phyloP scores from a whole-genome alignment of 75 land plant genomes.

The Pinus albicaulis region DNA sequence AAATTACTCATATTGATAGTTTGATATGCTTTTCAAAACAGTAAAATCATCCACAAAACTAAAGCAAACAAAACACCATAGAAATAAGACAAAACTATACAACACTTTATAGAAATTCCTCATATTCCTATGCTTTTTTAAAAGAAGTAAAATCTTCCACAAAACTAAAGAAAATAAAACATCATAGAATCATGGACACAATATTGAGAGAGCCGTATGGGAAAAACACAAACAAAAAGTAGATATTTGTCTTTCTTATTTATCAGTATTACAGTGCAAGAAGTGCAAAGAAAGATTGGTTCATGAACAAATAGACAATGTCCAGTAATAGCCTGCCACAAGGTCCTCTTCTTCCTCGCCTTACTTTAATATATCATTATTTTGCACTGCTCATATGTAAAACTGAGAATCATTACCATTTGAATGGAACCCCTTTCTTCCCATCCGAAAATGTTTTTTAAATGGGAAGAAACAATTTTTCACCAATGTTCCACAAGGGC shows the following conservation, averaged over 20 bases:
- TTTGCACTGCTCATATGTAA: neutral
- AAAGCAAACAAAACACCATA: neutral
- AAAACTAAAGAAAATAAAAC: neutral
- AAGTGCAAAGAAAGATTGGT: neutral
- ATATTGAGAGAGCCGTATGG: neutral
- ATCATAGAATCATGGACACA: neutral
- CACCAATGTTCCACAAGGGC: no score
- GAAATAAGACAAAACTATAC: neutral
- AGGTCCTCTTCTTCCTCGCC: neutral
- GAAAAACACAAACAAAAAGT: neutral
- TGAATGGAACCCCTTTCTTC: neutral
- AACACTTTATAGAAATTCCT: no score
- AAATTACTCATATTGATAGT: no score
- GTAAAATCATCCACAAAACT: neutral
- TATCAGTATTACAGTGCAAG: neutral
- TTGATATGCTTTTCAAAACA: no score
- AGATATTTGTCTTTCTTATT: neutral
- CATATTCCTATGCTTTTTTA: no score
- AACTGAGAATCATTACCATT: neutral
- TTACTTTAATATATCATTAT: neutral
- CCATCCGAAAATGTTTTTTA: neutral
- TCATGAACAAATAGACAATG: neutral
- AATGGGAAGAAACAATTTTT: neutral
- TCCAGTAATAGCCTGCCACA: neutral
- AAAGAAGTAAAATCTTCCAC: neutral